Conservation (phyloP, 257 asterid genomes). For the Primulina huaijiensis region DNA sequence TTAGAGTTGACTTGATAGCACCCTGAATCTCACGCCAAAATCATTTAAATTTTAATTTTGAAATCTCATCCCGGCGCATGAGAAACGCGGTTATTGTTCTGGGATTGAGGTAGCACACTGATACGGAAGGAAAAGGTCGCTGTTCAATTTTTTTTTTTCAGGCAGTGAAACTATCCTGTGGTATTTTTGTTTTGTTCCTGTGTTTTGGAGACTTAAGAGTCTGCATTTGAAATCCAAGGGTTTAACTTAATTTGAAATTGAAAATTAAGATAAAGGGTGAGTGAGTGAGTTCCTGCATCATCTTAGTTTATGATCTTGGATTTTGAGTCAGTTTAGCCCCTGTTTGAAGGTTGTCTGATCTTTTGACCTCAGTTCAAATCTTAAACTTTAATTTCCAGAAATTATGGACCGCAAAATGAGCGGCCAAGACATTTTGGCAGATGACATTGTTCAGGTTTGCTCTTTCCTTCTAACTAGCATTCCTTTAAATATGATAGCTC, state of each 20-base stretch:
- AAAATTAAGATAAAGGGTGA: background rate
- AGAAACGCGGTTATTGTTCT: background rate
- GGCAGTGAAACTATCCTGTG: too few relatives aligned
- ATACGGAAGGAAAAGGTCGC: background rate
- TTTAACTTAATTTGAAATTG: background rate
- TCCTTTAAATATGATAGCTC: constrained; percentile 4
- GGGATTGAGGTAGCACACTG: constrained; percentile 5
- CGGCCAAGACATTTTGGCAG: constrained; percentile 71
- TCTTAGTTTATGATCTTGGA: constrained; percentile 6
- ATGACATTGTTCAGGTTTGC: constrained; percentile 82
- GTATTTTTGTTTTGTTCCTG: too few relatives aligned
- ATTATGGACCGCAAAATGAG: constrained; percentile 81
- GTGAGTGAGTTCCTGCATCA: background rate
- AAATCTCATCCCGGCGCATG: too few relatives aligned
- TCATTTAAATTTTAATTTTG: background rate
- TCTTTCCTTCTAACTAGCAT: constrained; percentile 13
- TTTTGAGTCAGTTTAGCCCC: constrained; percentile 17
- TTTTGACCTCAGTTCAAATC: constrained; percentile 30
- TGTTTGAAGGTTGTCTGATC: constrained; percentile 29
- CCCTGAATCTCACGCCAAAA: background rate
- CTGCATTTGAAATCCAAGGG: background rate
- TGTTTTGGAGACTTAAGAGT: too few relatives aligned
- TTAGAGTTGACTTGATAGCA: background rate
- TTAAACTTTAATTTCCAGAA: constrained; percentile 55
- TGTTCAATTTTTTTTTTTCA: background rate